A percentile compares a stretch with the other conserved stretches of the same genome.
These are phyloP conservation scores for Dipodascus geniculatus DNA, from an alignment of 805 yeast genomes.

Conservation along the genomic window DNA sequence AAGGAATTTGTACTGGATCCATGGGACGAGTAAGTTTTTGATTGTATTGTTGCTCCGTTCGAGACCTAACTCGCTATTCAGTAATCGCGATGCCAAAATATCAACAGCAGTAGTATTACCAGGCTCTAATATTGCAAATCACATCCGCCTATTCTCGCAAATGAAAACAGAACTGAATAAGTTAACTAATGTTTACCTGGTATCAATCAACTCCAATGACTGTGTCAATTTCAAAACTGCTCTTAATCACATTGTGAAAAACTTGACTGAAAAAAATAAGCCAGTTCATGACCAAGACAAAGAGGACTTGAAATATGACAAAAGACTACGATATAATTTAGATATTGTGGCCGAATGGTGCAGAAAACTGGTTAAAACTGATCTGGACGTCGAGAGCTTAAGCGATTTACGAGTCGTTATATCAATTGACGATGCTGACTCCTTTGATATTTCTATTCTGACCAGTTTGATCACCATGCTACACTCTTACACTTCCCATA, in stretches of 20 bases:
- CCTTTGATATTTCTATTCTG: conserved; percentile 23
- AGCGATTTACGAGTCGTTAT: conserved; percentile 18
- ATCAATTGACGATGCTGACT: conserved; percentile 29
- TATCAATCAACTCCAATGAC: conserved; percentile 25
- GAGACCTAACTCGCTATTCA: conserved; percentile 2
- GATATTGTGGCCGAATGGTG: conserved; percentile 26
- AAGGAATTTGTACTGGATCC: conserved; percentile 7
- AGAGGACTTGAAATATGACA: conserved; percentile 17
- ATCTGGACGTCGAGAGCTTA: neutral
- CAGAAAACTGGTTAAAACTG: conserved; percentile 1
- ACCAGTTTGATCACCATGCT: conserved; percentile 22
- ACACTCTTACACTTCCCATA: conserved; percentile 20
- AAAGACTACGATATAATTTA: conserved; percentile 28
- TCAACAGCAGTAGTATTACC: conserved; percentile 23
- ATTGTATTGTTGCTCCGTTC: neutral
- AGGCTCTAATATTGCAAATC: conserved; percentile 26
- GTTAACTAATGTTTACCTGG: conserved; percentile 11
- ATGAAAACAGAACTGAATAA: conserved; percentile 8
- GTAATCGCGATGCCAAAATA: conserved; percentile 11
- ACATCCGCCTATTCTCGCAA: conserved; percentile 20
- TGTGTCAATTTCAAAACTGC: conserved; percentile 25
- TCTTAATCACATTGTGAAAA: conserved; percentile 23
- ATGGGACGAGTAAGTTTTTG: conserved; percentile 9
- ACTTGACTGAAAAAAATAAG: conserved; percentile 17
- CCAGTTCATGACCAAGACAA: conserved; percentile 7